Percentiles rank a stretch among this genome's conserved stretches.
phyloP scores from a whole-genome alignment of 2,329 filamentous ascomycete species.

The Cryphonectria carpinicola region DNA sequence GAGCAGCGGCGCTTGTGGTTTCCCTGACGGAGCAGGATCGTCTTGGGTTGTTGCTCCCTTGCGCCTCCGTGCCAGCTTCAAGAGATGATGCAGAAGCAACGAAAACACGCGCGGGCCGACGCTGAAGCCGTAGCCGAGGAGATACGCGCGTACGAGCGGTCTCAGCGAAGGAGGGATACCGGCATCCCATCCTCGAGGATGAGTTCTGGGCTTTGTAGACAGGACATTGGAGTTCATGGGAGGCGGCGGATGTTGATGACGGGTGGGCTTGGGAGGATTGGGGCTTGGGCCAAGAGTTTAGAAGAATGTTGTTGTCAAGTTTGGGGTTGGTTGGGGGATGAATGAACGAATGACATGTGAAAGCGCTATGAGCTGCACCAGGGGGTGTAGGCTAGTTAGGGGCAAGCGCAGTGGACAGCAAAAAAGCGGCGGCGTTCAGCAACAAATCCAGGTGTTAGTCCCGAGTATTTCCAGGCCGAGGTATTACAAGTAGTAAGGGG shows the following conservation, averaged over 20 bases:
- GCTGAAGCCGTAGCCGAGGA: slow-evolving; percentile 63
- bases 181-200: slow-evolving; percentile 32
- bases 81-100: slow-evolving; percentile 54
- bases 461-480: not conserved
- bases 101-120: slow-evolving; percentile 61
- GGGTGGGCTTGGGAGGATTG: not conserved
- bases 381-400: not conserved
- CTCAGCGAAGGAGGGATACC: slow-evolving; percentile 55
- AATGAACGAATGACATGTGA: slow-evolving; percentile 6
- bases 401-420: not conserved
- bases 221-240: not conserved
- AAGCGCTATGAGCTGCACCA: not conserved
- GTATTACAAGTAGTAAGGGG: no score
- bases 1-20: slow-evolving; percentile 39
- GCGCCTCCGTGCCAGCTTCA: slow-evolving; percentile 4
- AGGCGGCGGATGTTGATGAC: not conserved
- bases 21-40: slow-evolving; percentile 36
- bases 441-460: not conserved
- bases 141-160: slow-evolving; percentile 62
- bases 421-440: no score
- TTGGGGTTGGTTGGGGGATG: not conserved
- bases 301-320: not conserved
- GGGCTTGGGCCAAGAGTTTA: not conserved
- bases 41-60: slow-evolving; percentile 43
- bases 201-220: not conserved